Base-by-base conservation (phyloP, 306 rosid genomes). In the Medicago ruthenica region DNA sequence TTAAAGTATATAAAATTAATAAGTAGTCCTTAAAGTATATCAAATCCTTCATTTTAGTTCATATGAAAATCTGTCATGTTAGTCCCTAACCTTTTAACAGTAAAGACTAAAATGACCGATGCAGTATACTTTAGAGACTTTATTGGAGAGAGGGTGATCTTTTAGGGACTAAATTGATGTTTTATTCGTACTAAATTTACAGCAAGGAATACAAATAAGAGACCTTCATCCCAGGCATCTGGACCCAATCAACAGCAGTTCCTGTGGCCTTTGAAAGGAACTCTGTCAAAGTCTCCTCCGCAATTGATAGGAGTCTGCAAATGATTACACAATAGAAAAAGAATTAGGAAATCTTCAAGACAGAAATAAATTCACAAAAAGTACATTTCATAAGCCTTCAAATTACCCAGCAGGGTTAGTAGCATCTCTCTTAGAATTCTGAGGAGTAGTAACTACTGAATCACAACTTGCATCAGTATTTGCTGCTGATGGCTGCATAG, bases 211-310 rank as follows among this genome's bases (percentile, higher is more conserved):
- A 80, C 13, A 55, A 50, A 48, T 22, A 40, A 74, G 27, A 59
- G 55, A 96, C 99, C 99, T 96, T 96, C 99, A 96, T 96, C 98
- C 99, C 99, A 90, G 99, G 97, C 99, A 96, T 89, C 97, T 96
- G 99, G 97, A 96, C 97, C 99, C 99, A 96, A 89, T 96, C 98
- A 74, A 96, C 98, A 96, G 99, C 99, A 88, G 97, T 96, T 90
- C 99, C 99, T 62, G 99, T 96, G 84, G 99, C 99, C 93, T 96
- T 96, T 42, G 99, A 96, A 84, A 96, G 97, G 96, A 96, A 96
- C 97, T 92, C 99, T 81, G 99, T 86, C 96, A 96, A 88, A 77
- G 96, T 92, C 88, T 92, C 99, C 93, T 96, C 97, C 4, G 99
- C 99, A 80, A 96, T 88, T 70, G 98, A 87, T 77, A 95, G 98